phyloP scores from a whole-genome alignment of 352 stramenopile species.

The Phytophthora meadii region DNA sequence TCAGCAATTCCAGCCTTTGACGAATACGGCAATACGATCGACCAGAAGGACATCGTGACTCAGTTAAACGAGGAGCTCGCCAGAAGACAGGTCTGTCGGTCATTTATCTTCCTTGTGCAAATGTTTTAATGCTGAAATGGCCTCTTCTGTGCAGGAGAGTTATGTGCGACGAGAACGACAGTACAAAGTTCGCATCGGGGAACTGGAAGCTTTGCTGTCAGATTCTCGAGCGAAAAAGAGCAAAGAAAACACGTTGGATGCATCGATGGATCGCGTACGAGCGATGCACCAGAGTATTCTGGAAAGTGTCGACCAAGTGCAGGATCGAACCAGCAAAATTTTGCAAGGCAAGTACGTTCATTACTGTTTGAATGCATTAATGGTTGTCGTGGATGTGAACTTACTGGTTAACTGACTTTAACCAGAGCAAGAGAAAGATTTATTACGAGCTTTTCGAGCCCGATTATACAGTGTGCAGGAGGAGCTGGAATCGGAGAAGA shows the following conservation, averaged over 20 bases:
- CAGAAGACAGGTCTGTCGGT: conserved; percentile 49
- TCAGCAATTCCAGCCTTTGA: conserved; percentile 28
- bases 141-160: conserved; percentile 55
- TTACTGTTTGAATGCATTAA: conserved; percentile 2
- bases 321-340: conserved; percentile 91
- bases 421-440: conserved; percentile 90
- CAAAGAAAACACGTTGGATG: conserved; percentile 72
- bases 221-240: conserved; percentile 78
- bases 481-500: conserved; percentile 93
- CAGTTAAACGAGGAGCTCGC: conserved; percentile 71
- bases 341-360: conserved; percentile 64
- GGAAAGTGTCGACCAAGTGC: conserved; percentile 91
- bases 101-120: background rate
- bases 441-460: conserved; percentile 90
- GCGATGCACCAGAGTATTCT: conserved; percentile 89
- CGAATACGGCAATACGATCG: conserved; percentile 32
- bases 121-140: background rate
- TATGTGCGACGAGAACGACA: conserved; percentile 89
- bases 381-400: background rate
- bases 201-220: conserved; percentile 75
- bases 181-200: conserved; percentile 87
- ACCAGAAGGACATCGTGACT: conserved; percentile 59
- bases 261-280: conserved; percentile 83
- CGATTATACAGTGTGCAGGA: conserved; percentile 93
- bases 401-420: background rate